Percentiles rank a stretch among this genome's conserved stretches.
Evolutionary conservation across 345 rosid genomes (phyloP).

Genomic region (Eucalyptus caleyi): DNA sequence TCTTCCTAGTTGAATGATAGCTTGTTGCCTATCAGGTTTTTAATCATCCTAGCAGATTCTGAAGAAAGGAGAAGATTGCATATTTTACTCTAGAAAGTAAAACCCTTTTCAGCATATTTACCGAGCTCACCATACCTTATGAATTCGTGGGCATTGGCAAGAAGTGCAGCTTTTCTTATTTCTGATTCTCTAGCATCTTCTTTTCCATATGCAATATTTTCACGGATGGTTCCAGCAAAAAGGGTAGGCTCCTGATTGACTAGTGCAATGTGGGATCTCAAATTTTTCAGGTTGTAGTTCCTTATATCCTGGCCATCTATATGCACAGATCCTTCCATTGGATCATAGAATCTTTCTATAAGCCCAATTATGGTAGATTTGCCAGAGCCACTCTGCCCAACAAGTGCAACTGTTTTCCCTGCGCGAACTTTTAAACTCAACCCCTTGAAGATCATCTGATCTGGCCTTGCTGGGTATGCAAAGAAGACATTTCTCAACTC

Average conservation of each 20-base stretch:
- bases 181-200: constrained; percentile 37
- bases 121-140: constrained; percentile 21
- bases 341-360: constrained; percentile 58
- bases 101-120: not conserved
- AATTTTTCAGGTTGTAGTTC: constrained; percentile 25
- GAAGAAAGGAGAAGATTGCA: not conserved
- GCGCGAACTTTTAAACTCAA: constrained; percentile 47
- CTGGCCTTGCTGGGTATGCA: constrained; percentile 50
- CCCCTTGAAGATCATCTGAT: constrained; percentile 41
- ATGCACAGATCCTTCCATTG: constrained; percentile 23
- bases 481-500: constrained; percentile 49
- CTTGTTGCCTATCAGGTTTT: not conserved
- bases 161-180: constrained; percentile 36
- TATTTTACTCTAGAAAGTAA: not conserved
- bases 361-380: constrained; percentile 54
- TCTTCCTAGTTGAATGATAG: not conserved
- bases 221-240: constrained; percentile 52
- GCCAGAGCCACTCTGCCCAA: constrained; percentile 59
- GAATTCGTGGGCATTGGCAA: constrained; percentile 61
- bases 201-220: constrained; percentile 46
- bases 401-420: constrained; percentile 43
- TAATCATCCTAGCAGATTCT: not conserved
- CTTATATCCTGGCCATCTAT: constrained; percentile 43
- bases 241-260: constrained; percentile 68
- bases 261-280: constrained; percentile 46